Evolutionary conservation across 495 filamentous ascomycete genomes (phyloP).

Genomic region (Talaromyces adpressus): DNA sequence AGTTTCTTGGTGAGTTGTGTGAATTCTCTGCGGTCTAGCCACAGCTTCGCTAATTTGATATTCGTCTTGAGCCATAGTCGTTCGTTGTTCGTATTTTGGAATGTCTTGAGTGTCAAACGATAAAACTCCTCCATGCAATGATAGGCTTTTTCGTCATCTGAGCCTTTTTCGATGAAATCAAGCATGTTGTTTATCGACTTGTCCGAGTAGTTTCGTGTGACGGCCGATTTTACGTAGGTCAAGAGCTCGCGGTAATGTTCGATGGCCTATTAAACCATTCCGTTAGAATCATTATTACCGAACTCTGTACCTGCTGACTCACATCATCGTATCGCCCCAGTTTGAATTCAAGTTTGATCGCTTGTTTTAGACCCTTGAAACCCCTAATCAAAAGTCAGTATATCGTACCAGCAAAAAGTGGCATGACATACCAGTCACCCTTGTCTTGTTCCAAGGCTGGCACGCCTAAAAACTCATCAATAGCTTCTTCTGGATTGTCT

Average conservation of each 20-base stretch:
- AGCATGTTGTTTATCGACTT: conserved; percentile 99
- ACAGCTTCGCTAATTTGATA: conserved; percentile 88
- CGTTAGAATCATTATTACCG: conserved; percentile 13
- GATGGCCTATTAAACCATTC: conserved; percentile 57
- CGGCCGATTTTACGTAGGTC: conserved; percentile 93
- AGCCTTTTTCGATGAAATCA: conserved; percentile 92
- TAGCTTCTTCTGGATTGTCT: conserved; percentile 77
- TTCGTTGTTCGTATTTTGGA: conserved; percentile 97
- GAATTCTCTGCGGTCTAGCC: conserved; percentile 88
- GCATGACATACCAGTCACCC: conserved; percentile 67
- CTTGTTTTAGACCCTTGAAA: conserved; percentile 96
- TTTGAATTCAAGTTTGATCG: conserved; percentile 94
- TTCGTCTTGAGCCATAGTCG: conserved; percentile 97
- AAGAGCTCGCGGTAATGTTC: conserved; percentile 92
- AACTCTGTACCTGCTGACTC: conserved; percentile 12
- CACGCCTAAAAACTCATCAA: conserved; percentile 85
- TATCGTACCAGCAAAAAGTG: not conserved
- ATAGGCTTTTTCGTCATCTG: conserved; percentile 70
- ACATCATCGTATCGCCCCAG: conserved; percentile 80
- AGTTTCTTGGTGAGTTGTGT: conserved; percentile 72
- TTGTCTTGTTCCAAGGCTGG: conserved; percentile 81
- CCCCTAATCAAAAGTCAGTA: conserved; percentile 50
- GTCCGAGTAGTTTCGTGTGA: conserved; percentile 97
- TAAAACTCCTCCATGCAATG: conserved; percentile 95
- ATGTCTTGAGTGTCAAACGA: conserved; percentile 82